Percentiles rank a stretch among this genome's conserved stretches.
Conservation (phyloP, 2,329 filamentous ascomycete species). For the Aureobasidium sp. region DNA sequence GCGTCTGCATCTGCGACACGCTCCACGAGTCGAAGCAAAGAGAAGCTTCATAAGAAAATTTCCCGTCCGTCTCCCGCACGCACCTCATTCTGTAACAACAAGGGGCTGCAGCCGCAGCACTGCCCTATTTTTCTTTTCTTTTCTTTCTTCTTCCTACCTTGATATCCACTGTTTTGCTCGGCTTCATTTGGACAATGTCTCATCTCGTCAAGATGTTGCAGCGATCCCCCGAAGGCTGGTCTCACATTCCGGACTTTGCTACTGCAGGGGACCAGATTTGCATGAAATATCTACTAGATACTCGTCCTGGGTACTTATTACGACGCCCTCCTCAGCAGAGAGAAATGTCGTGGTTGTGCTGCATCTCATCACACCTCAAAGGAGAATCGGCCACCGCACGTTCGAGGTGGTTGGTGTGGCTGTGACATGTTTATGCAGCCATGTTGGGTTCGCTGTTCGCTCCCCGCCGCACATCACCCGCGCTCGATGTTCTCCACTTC, state of each 20-base stretch:
- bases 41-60: conserved; percentile 12
- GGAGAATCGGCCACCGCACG: background rate
- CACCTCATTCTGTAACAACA: conserved; percentile 8
- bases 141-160: background rate
- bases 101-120: background rate
- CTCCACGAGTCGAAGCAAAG: conserved; percentile 2
- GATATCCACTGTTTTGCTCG: background rate
- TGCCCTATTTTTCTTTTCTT: background rate
- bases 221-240: background rate
- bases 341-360: conserved; percentile 4
- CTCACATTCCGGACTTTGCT: conserved; percentile 4
- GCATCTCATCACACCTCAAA: conserved; percentile 5
- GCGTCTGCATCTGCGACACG: conserved; percentile 2
- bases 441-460: background rate
- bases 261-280: background rate
- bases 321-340: background rate
- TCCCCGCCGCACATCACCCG: conserved; percentile 1
- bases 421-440: conserved; percentile 6
- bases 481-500: conserved; percentile 1
- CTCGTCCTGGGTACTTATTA: background rate
- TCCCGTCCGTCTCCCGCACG: conserved; percentile 5
- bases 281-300: background rate
- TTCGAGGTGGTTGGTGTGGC: conserved; percentile 13
- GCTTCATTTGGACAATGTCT: conserved; percentile 2
- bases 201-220: conserved; percentile 6